Percentiles rank a stretch among this genome's conserved stretches.
Conservation (phyloP, 176 grass and related monocot species). For the Eleusine coracana region DNA sequence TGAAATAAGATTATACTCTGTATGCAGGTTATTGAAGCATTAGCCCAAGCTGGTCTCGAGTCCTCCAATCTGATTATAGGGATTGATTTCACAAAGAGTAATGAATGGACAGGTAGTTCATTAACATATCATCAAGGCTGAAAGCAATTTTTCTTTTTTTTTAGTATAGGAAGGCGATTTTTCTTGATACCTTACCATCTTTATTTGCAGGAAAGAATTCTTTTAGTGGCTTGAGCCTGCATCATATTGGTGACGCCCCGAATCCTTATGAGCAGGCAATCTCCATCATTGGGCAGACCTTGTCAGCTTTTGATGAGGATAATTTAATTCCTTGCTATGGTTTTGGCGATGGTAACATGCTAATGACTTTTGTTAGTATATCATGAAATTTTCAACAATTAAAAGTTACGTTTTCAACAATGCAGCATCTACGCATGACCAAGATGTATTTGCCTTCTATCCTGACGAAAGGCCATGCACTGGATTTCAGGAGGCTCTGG, state of each 20-base stretch:
- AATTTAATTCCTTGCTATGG: conserved; percentile 97
- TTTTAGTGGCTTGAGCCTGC: conserved; percentile 70
- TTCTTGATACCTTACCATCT: conserved; percentile 7
- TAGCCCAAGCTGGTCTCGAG: conserved; percentile 73
- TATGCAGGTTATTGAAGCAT: conserved; percentile 72
- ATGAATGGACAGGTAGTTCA: conserved; percentile 75
- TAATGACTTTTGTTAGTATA: conserved; percentile 24
- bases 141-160: background rate
- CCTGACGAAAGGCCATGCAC: conserved; percentile 75
- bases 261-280: conserved; percentile 96
- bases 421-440: conserved; percentile 87
- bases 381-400: background rate
- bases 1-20: conserved; percentile 13
- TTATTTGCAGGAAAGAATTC: conserved; percentile 59
- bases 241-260: conserved; percentile 66
- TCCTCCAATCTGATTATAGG: conserved; percentile 83
- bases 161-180: too few relatives aligned
- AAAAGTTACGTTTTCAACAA: conserved; percentile 40
- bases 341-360: conserved; percentile 86
- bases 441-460: conserved; percentile 83
- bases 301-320: conserved; percentile 87
- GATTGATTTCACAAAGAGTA: conserved; percentile 89
- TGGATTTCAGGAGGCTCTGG: conserved; percentile 79
- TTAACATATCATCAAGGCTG: conserved; percentile 8
- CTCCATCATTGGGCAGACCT: conserved; percentile 81